These are phyloP conservation scores for Phyllosticta capitalensis DNA, from an alignment of 2,329 filamentous ascomycete species.

Conservation along the genomic window DNA sequence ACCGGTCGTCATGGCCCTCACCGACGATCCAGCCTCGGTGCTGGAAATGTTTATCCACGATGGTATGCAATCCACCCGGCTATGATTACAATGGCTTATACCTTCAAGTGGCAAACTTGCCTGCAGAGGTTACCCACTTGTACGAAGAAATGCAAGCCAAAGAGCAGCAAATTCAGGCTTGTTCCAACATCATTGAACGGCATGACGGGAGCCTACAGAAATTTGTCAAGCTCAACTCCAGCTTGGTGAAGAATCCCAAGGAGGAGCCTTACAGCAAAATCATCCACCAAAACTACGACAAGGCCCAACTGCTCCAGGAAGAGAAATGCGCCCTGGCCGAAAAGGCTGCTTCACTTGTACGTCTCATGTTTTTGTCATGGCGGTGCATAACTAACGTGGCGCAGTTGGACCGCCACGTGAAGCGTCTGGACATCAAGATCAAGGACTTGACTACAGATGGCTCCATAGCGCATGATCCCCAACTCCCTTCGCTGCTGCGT, in stretches of 20 bases:
- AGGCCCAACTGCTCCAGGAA: constrained; percentile 59
- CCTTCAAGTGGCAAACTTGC: constrained; percentile 58
- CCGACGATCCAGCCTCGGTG: constrained; percentile 57
- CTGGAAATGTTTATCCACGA: constrained; percentile 71
- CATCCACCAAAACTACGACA: constrained; percentile 58
- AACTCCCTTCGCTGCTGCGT: constrained; percentile 48
- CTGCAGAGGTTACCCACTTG: constrained; percentile 72
- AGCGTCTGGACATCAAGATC: constrained; percentile 52
- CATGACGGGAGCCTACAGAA: constrained; percentile 69
- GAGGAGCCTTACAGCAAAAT: constrained; percentile 59
- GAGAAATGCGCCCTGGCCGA: constrained; percentile 65
- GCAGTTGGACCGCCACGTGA: constrained; percentile 52
- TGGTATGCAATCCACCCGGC: constrained; percentile 34
- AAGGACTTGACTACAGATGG: constrained; percentile 50
- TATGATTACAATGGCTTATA: neutral
- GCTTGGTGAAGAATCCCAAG: constrained; percentile 63
- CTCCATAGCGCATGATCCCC: constrained; percentile 48
- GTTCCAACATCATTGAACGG: constrained; percentile 58
- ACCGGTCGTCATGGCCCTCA: constrained; percentile 22
- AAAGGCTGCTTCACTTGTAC: constrained; percentile 54
- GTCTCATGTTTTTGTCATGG: constrained; percentile 25
- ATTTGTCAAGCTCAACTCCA: constrained; percentile 69
- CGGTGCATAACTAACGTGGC: constrained; percentile 12
- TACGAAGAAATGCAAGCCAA: constrained; percentile 78
- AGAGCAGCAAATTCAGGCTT: constrained; percentile 61